Evolutionary conservation across 768 basidiomycete genomes (phyloP), one percentile per base, ranked within the genome.

Genomic region (Neoboletus magnificus): DNA sequence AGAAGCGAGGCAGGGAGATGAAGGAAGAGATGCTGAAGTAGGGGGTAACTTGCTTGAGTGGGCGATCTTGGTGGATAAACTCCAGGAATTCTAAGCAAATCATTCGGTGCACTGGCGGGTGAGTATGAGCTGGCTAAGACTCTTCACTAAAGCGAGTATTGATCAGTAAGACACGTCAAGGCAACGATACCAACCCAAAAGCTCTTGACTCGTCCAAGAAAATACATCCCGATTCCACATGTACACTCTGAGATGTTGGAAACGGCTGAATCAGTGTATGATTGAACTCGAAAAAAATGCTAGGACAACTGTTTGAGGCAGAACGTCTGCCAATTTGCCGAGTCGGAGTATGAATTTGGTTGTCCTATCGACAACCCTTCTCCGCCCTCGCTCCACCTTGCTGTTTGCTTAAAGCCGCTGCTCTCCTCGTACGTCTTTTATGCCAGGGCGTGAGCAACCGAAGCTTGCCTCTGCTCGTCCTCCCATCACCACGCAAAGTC

Each of bases 41-140:
- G 62, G 88, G 88, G 1, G 74, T 90, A 48, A 88, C 86, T 77
- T 87, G 9, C 74, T 90, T 71, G 88, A 90, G 62, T 90, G 88
- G 88, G 88, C 88, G 23, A 86, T 89, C 62, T 73, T 90, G 62
- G 68, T 90, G 55, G 88, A 90, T 69, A 82, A 74, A 63, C 66
- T 88, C 58, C 81, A 79, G 58, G 73, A 64, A 36, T 59, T 74
- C 53, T 76, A 53, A 57, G 39, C 8, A 22, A 12, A 32, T 9
- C 32, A 16, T 54, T 44, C 27, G 22, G 15, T 12, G 29, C n/a
- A 5, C 4, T 30, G 30, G 42, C 5, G 29, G 52, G 58, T 60
- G 55, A 50, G 56, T 44, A 10, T 41, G 20, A 22, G 5, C 12
- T 48, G 23, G 30, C 18, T 13, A 37, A 8, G 16, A 16, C 5